Base-by-base conservation (phyloP, 169 alveolate genomes). In the Plasmodium fragile region DNA sequence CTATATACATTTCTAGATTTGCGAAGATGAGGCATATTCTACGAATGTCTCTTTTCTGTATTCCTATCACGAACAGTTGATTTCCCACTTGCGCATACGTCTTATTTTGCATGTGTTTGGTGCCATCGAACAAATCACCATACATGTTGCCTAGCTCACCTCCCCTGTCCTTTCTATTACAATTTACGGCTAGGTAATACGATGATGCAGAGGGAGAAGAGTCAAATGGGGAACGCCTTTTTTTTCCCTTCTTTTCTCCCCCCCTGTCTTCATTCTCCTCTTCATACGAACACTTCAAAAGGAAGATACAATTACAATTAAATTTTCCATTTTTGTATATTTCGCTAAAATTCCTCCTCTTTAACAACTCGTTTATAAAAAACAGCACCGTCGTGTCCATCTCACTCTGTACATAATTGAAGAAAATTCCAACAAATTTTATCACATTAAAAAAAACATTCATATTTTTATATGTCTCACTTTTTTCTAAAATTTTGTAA, bases 351-450 rank as follows among this genome's bases (percentile, higher is more conserved):
- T 71, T 71, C 41, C 77, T 91, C 16, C 34, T n/a, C 43, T 81
- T 80, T 59, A 91, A 91, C 28, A 91, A 28, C 52, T 91, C 79
- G 55, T 91, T 91, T 72, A 91, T 34, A 81, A 81, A 71, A 71
- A 91, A 91, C 52, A 71, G 43, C 25, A 81, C 25, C 13, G 43
- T 30, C 5, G 41, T 7, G 32, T 70, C 70, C 36, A 91, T 72
- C 28, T 70, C 41, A 16, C 49, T 43, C 49, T 91, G 94, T 10
- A 72, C 28, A 34, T 80, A 43, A 81, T 91, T 91, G 71, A 91
- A 80, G 75, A 91, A 91, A 22, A 11, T 28, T 30, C 79, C 53
- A 72, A 45, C 59, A 34, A 91, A 81, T 80, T 91, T 81, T 45
- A 81, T 79, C 8, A 91, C 32, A 45, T 80, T 16, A n/a, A 80